phyloP scores from a whole-genome alignment of 1,139 yeast genomes.

The Saccharomyces hybrid region DNA sequence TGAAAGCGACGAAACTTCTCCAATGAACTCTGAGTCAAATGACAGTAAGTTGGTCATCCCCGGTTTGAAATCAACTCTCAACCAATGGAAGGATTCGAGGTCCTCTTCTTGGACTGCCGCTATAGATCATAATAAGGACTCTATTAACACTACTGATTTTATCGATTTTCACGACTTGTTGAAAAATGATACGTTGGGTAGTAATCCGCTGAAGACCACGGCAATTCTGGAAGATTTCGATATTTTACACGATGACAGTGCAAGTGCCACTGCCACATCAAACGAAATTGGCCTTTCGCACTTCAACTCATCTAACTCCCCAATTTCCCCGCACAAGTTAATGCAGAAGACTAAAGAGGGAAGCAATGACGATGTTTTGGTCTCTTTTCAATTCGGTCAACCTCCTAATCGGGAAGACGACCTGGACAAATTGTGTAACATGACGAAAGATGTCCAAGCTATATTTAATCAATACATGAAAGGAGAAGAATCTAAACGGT shows the following conservation, averaged over 20 bases:
- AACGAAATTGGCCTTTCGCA: background rate
- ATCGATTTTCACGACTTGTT: background rate
- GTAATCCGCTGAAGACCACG: background rate
- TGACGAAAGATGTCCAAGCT: slow-evolving; percentile 5
- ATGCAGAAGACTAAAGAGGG: background rate
- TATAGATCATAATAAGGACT: background rate
- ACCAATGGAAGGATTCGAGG: background rate
- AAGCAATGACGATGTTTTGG: background rate
- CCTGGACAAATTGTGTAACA: slow-evolving; percentile 1
- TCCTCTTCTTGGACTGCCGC: background rate
- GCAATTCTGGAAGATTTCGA: background rate
- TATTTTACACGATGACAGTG: background rate
- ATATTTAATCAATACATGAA: slow-evolving; percentile 5
- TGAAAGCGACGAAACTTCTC: background rate
- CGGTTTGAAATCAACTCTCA: background rate
- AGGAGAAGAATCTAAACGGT: slow-evolving; percentile 1
- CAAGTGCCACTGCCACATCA: background rate
- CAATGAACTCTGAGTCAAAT: background rate
- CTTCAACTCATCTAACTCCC: background rate
- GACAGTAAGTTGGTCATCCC: background rate
- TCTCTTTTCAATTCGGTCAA: background rate
- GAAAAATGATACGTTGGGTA: background rate
- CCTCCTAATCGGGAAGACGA: background rate
- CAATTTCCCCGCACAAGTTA: background rate
- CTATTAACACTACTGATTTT: background rate